Evolutionary conservation across 495 filamentous ascomycete species (phyloP).

Genomic region (Lasiosphaeris hirsuta): DNA sequence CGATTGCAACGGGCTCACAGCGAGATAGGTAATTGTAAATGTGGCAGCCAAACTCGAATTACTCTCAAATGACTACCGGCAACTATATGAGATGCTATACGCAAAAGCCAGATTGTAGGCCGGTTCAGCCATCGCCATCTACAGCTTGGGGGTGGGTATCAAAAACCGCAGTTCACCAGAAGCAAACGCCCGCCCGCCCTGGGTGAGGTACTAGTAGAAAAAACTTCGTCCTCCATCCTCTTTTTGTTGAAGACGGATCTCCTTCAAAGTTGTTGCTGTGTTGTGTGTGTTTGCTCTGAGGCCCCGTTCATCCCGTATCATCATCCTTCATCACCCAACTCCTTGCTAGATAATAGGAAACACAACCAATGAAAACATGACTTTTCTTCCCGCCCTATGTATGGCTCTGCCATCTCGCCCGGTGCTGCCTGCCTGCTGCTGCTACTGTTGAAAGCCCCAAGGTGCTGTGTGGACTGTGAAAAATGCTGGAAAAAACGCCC

Average conservation of each 20-base stretch:
- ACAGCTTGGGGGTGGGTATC: background rate
- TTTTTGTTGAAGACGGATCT: background rate
- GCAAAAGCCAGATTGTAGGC: background rate
- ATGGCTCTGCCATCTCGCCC: background rate
- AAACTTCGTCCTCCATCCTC: background rate
- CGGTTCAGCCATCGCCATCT: background rate
- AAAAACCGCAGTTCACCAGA: slow-evolving; percentile 1
- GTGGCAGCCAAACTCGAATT: too few species aligned
- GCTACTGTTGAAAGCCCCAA: background rate
- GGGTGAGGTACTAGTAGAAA: background rate
- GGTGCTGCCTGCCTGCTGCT: background rate
- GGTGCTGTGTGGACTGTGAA: background rate
- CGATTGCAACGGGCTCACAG: too few species aligned
- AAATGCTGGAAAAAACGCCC: background rate
- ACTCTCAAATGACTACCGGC: too few species aligned
- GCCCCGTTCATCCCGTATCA: background rate
- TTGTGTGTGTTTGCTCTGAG: slow-evolving; percentile 8
- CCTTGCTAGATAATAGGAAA: background rate
- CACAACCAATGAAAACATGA: background rate
- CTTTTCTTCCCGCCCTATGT: background rate
- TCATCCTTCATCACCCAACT: background rate
- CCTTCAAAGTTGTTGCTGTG: background rate
- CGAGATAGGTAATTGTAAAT: too few species aligned
- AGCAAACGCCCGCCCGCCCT: background rate
- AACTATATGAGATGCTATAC: background rate